Evolutionary conservation across 2,329 filamentous ascomycete genomes (phyloP), one percentile per base, ranked within the genome.

Genomic region (Pseudogymnoascus sp.): DNA sequence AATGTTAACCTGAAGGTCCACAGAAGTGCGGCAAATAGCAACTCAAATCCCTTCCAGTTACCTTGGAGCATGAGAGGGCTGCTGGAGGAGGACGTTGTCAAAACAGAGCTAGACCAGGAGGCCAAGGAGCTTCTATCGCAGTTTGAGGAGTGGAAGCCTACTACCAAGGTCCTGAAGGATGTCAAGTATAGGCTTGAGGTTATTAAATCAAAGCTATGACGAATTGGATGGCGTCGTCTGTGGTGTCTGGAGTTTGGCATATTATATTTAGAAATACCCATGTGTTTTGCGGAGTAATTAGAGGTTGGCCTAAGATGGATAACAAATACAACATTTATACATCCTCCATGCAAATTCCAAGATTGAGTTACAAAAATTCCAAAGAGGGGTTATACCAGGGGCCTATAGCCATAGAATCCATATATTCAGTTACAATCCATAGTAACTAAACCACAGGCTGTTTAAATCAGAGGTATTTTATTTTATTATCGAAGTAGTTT

Each of bases 51-150:
- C 0, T 97, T 93, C 70, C 87, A 94, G 61, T 77, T 99, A 12
- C 94, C 94, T 0, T 99, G 95, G 87, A 93, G 94, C 36, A 94
- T 99, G 86, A 84, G 94, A 6, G 94, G 94, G 0, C 76, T 99
- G 62, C 76, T 99, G 2, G 94, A 97, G 71, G 94, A 99, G 72
- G 88, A 94, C 15, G 85, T 91, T 69, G 93, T 97, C 22, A 91
- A 89, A 72, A 89, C 84, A 20, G 89, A 95, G 70, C 76, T 96
- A 15, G 84, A 84, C 33, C 75, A 80, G 1, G 94, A 99, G 75
- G 91, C 90, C 6, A 82, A 83, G 63, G 83, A 91, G 69, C 74
- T 99, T 58, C 77, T 99, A n/a, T 80, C 79, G 63, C 86, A 96
- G 73, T 99, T 97, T 73, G 92, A 97, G 71, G 85, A 90, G 60